Percentiles rank a stretch among this genome's conserved stretches.
phyloP scores from a whole-genome alignment of 179 eudicot genomes.

The Drosera spatulata region DNA sequence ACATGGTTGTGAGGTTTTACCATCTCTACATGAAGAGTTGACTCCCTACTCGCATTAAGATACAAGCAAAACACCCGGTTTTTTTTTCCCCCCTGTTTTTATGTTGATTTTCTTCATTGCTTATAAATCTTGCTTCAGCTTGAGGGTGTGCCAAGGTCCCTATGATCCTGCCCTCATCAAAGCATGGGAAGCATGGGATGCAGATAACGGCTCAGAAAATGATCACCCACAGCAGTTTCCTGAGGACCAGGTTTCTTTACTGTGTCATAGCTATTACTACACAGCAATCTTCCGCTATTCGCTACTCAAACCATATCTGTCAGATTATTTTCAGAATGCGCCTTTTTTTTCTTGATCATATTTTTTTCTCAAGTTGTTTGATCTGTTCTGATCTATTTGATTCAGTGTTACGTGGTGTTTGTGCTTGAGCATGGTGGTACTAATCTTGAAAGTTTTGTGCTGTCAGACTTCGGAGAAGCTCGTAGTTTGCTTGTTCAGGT shows the following conservation, averaged over 20 bases:
- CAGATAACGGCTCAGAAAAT: constrained; percentile 71
- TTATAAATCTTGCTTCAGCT: constrained; percentile 17
- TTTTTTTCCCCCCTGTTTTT: too few species aligned
- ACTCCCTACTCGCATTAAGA: too few species aligned
- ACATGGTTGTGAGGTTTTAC: too few species aligned
- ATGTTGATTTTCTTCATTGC: too few species aligned
- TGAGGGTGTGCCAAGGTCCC: constrained; percentile 78
- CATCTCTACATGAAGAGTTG: too few species aligned
- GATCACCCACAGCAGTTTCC: constrained; percentile 81
- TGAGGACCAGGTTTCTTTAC: constrained; percentile 52
- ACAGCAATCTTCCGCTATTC: too few species aligned
- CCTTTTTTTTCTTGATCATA: background rate
- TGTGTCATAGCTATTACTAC: too few species aligned
- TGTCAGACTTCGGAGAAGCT: too few species aligned
- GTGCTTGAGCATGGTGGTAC: background rate
- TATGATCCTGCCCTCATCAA: constrained; percentile 64
- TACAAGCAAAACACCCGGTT: too few species aligned
- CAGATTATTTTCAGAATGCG: background rate
- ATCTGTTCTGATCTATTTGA: too few species aligned
- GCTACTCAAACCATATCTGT: too few species aligned
- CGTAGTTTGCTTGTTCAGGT: too few species aligned
- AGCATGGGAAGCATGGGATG: constrained; percentile 95
- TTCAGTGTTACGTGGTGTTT: background rate
- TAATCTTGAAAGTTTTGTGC: background rate
- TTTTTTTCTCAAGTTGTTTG: background rate